Evolutionary conservation across 176 grass and related monocot genomes (phyloP), one percentile per base, ranked within the genome.

Genomic region (Carex parvula): DNA sequence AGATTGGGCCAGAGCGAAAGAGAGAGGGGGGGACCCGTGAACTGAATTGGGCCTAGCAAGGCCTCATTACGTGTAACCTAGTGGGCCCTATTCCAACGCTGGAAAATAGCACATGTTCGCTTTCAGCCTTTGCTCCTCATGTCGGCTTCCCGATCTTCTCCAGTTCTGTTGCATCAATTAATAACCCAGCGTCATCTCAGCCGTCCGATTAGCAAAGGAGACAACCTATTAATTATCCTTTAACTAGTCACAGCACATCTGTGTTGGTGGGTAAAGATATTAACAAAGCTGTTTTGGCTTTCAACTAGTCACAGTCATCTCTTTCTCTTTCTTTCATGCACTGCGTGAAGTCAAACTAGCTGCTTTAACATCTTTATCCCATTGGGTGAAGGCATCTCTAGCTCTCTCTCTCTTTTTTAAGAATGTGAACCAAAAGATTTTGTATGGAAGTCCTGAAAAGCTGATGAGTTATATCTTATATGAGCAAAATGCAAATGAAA

Each of bases 121-220:
- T 68, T 76, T 84, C 87, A 91, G 42, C 20, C 82, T 89, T 86
- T 89, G 80, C 84, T 50, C 82, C 66, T 76, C 85, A 89, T 94
- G 89, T 89, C 84, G 84, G 30, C 69, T 56, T 81, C 3, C 11
- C 0, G 18, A 32, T 30, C 35, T n/a, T 39, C 55, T 81, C 30
- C 68, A 71, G 21, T 21, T 9, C 8, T 10, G 37, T 44, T 44
- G 68, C 18, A 71, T 71, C 17, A 20, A 11, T 11, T 4, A 1
- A 50, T 12, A 50, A 50, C 46, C 68, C 9, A 18, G 3, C 18
- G 10, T 21, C 5, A 44, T 71, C 7, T 20, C 2, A 20, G 2
- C 68, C 68, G 68, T 71, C 68, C 68, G 39, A 71, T 48, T 71
- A 42, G 17, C 16, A 44, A 24, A 22, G 20, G 60, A 60, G 17